Conservation (phyloP, 2,329 filamentous ascomycete genomes). For the Trichophyton benhamiae region DNA sequence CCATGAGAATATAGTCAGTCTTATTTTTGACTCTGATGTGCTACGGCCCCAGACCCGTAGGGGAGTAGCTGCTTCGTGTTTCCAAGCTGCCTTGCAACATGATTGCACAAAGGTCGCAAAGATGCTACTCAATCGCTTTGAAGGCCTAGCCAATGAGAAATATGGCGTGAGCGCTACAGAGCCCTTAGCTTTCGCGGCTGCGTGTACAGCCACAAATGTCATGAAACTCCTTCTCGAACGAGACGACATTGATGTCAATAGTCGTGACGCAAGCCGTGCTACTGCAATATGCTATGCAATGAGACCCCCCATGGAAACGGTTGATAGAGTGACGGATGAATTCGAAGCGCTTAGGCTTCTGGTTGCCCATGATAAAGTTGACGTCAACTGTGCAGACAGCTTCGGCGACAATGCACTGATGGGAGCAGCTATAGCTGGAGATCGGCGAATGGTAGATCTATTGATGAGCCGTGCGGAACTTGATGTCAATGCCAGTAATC, state of each 20-base stretch:
- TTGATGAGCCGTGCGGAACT: not conserved
- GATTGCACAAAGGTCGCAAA: not conserved
- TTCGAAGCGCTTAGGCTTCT: not conserved
- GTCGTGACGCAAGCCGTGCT: not conserved
- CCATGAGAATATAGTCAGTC: not conserved
- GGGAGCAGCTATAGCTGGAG: not conserved
- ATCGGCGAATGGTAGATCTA: not conserved
- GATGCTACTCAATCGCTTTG: not conserved
- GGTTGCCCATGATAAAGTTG: not conserved
- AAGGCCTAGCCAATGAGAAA: not conserved
- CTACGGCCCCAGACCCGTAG: not conserved
- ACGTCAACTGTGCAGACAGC: not conserved
- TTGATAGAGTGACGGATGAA: not conserved
- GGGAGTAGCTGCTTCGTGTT: not conserved
- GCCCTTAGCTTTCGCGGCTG: not conserved
- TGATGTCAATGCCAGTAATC: not conserved
- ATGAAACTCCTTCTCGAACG: not conserved
- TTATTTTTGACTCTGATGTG: not conserved
- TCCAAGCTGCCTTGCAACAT: not conserved
- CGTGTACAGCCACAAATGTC: not conserved
- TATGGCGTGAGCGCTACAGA: not conserved
- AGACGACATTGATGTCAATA: not conserved
- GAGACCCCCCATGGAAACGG: not conserved
- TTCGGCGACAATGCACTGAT: constrained; percentile 1
- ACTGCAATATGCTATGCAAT: not conserved